A percentile compares a stretch with the other conserved stretches of the same genome.
These are phyloP conservation scores for Fraxinus sp. DNA, from an alignment of 305 asterid genomes.

Conservation along the genomic window DNA sequence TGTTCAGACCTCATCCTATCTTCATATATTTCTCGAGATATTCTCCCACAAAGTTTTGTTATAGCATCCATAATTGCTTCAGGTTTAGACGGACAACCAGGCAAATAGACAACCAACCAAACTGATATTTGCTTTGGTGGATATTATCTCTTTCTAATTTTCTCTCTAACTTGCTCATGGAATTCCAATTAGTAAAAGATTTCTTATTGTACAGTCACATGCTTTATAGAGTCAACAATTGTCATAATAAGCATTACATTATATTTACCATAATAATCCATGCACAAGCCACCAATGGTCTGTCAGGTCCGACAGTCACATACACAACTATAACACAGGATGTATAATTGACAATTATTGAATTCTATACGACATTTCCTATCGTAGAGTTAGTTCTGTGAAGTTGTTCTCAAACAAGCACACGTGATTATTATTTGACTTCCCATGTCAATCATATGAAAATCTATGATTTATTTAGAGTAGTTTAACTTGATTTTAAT, in stretches of 20 bases:
- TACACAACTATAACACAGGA: neutral
- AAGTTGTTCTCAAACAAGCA: neutral
- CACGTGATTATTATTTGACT: neutral
- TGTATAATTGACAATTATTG: neutral
- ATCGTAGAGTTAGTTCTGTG: neutral
- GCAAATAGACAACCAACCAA: neutral
- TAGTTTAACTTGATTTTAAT: neutral
- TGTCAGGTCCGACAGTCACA: neutral
- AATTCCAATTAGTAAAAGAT: neutral
- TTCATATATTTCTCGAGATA: neutral
- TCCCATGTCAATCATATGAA: neutral
- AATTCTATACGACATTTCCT: neutral
- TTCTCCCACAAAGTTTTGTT: neutral
- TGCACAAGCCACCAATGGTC: neutral
- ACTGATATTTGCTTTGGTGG: neutral
- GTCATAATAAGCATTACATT: neutral
- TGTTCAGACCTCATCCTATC: neutral
- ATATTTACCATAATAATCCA: neutral
- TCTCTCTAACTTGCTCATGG: neutral
- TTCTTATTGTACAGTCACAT: neutral
- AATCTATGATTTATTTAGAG: neutral
- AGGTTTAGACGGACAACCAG: neutral
- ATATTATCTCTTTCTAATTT: neutral
- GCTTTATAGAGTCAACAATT: neutral
- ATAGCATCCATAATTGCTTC: neutral